Base-by-base conservation (phyloP, 129 eudicot genomes). In the Escallonia rubra region DNA sequence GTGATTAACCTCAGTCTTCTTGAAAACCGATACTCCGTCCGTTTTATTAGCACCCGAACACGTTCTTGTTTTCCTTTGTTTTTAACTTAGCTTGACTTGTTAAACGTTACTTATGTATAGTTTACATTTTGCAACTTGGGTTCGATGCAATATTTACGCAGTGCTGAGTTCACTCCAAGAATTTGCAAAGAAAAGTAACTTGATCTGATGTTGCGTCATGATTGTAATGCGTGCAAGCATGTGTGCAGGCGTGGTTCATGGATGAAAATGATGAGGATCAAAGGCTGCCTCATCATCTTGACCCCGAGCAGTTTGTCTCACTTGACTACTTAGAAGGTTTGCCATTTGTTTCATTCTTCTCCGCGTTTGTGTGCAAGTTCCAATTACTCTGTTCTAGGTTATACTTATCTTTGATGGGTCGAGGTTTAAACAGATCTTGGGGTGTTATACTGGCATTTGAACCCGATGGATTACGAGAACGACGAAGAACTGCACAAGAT, bases 201-300 rank as follows among this genome's bases (percentile, higher is more conserved):
- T 66, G 0, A 3, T 8, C 38, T 43, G 1, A 49, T 47, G 9
- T 48, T 10, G 5, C 1, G 12, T 56, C 23, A 23, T 23, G 34
- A 23, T 1, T 23, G 34, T n/a, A 50, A 50, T 50, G 13, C 39
- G 10, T 56, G 60, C 16, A 2, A n/a, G 8, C 7, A 1, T 40
- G 23, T 13, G 40, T 71, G 46, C 50, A 91, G 96, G 96, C 98
- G 13, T 91, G 95, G 98, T 88, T 83, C 44, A 91, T 91, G 96
- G 87, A 88, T 69, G 91, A 83, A 65, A 74, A 67, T 53, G 81
- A 57, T 45, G 86, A 81, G 11, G 84, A 91, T 76, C 94, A 88
- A 61, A 88, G 95, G 83, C 89, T 88, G 49, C 96, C 98, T 47
- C 98, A 88, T 72, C 91, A 86, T 59, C 74, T 61, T 50, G 68